These are phyloP conservation scores for Claviceps spartinae DNA, from an alignment of 2,329 filamentous ascomycete genomes.

Conservation along the genomic window DNA sequence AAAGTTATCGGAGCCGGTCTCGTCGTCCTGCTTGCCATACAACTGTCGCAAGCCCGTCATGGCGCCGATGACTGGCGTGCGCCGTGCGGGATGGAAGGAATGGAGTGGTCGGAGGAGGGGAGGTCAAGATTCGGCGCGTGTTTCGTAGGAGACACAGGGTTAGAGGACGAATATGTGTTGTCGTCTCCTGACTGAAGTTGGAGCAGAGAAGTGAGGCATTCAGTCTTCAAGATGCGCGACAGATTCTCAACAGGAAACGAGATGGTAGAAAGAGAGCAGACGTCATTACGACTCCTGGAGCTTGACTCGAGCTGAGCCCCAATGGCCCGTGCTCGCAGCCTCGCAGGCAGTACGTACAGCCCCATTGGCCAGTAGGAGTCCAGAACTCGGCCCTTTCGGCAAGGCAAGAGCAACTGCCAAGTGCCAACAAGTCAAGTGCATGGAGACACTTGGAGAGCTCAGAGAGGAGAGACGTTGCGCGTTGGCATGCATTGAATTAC, in stretches of 20 bases:
- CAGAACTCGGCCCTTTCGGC: too few species aligned
- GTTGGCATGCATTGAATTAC: too few species aligned
- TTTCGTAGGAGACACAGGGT: neutral
- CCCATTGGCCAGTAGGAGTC: too few species aligned
- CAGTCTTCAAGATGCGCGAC: too few species aligned
- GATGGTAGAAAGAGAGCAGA: neutral
- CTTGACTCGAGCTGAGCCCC: neutral
- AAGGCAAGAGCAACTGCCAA: too few species aligned
- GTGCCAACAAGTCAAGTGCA: too few species aligned
- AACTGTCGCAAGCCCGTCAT: slow-evolving; percentile 23
- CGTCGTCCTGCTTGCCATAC: slow-evolving; percentile 17
- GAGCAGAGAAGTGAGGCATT: too few species aligned
- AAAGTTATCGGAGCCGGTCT: slow-evolving; percentile 24
- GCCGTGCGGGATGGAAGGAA: neutral
- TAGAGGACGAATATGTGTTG: neutral
- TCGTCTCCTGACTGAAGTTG: neutral
- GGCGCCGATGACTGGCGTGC: neutral
- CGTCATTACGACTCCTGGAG: neutral
- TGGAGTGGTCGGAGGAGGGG: neutral
- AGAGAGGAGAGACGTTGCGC: too few species aligned
- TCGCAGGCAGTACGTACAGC: too few species aligned
- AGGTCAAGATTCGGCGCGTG: neutral
- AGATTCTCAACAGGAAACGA: neutral
- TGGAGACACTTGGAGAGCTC: too few species aligned
- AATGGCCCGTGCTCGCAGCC: neutral